phyloP scores from a whole-genome alignment of 768 basidiomycete genomes.

The Psilocybe azurescens region DNA sequence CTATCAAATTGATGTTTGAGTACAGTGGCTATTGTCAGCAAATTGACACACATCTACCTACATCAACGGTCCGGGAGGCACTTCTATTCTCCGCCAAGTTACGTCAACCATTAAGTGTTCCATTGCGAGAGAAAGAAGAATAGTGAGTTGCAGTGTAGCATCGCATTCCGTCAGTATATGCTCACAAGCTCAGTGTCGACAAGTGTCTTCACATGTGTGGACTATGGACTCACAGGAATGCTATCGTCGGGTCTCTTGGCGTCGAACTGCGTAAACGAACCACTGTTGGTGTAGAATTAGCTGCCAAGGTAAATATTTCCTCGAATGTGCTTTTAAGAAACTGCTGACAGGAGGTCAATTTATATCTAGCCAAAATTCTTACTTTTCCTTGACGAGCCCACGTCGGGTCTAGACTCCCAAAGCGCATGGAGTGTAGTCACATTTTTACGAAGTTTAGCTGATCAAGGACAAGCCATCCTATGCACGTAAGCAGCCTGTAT shows the following conservation, averaged over 20 bases:
- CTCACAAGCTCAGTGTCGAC: slow-evolving; percentile 37
- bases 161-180: slow-evolving; percentile 26
- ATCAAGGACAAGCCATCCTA: slow-evolving; percentile 83
- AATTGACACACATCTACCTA: slow-evolving; percentile 76
- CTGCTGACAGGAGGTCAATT: not conserved
- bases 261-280: slow-evolving; percentile 79
- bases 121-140: slow-evolving; percentile 72
- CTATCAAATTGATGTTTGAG: not conserved
- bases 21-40: slow-evolving; percentile 81
- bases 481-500: slow-evolving; percentile 63
- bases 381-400: slow-evolving; percentile 91
- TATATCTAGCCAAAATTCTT: slow-evolving; percentile 68
- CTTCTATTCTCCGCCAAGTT: slow-evolving; percentile 80
- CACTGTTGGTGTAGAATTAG: slow-evolving; percentile 87
- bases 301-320: slow-evolving; percentile 64
- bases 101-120: slow-evolving; percentile 71
- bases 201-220: slow-evolving; percentile 65
- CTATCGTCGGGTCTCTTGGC: slow-evolving; percentile 64
- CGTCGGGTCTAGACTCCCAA: slow-evolving; percentile 88
- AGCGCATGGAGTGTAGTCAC: slow-evolving; percentile 82
- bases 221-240: slow-evolving; percentile 61
- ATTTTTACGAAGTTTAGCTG: slow-evolving; percentile 77
- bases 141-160: slow-evolving; percentile 55
- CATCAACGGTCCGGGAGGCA: slow-evolving; percentile 80
- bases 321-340: not conserved